Percentiles rank a stretch among this genome's conserved stretches.
Conservation (phyloP, 164 flowering plant genomes). For the Kalanchoe fedtschenkoi region DNA sequence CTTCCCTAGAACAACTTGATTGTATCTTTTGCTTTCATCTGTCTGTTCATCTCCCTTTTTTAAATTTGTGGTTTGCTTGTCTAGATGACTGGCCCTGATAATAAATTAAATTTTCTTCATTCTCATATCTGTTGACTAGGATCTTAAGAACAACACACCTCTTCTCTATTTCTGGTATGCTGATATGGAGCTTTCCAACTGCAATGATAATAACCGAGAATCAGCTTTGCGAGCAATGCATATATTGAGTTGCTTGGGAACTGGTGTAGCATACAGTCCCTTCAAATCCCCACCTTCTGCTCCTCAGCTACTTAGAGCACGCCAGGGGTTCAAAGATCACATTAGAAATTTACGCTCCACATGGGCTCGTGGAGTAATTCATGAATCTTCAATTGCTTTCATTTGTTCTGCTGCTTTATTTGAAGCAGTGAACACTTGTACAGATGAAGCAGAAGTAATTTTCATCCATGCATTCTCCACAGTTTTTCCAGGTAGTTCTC, state of each 20-base stretch:
- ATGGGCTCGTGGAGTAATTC: conserved; percentile 63
- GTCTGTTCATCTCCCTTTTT: background rate
- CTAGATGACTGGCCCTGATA: background rate
- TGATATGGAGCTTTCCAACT: conserved; percentile 54
- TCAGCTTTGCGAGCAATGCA: conserved; percentile 58
- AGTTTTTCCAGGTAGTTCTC: conserved; percentile 80
- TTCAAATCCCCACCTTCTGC: conserved; percentile 56
- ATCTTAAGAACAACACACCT: conserved; percentile 39
- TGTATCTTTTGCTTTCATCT: too few species aligned
- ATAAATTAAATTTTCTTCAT: conserved; percentile 3
- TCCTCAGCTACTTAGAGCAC: conserved; percentile 72
- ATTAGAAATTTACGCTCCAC: conserved; percentile 34
- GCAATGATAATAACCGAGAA: conserved; percentile 20
- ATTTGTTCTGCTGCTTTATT: conserved; percentile 78
- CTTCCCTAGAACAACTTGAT: too few species aligned
- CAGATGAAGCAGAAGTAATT: conserved; percentile 48
- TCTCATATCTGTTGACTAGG: conserved; percentile 33
- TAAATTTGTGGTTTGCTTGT: background rate
- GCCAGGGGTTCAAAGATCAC: conserved; percentile 76
- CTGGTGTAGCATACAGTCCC: conserved; percentile 49
- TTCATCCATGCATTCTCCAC: conserved; percentile 52
- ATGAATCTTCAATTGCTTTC: conserved; percentile 62
- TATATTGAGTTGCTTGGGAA: conserved; percentile 72
- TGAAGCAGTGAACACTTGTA: conserved; percentile 68
- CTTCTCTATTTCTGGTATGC: conserved; percentile 88